Base-by-base conservation (phyloP, 768 basidiomycete species). In the Lentinus brumalis region DNA sequence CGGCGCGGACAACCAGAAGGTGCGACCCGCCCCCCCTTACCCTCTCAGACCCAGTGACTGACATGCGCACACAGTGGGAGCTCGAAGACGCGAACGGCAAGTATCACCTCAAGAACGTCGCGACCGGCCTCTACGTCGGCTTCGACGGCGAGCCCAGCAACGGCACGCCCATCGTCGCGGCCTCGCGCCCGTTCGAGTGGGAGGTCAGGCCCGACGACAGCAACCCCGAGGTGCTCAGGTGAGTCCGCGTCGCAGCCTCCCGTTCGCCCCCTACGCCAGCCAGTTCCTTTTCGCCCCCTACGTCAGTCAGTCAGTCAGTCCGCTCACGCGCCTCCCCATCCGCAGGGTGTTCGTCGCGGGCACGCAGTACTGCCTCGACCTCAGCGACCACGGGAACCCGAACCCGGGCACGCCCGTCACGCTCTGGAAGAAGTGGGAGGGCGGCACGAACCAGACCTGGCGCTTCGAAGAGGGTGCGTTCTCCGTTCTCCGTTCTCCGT, bases 381-480 rank as follows among this genome's bases (percentile, higher is more conserved):
- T 86, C n/a, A 77, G 71, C 31, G 73, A 73, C 42, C 60, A 81
- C 40, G 86, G 85, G 16, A 76, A 77, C 61, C 26, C 78, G 8
- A 69, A 72, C 0, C 77, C 78, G 6, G 82, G 83, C 5, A 81
- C 79, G 0, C 73, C 75, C 0, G 69, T 86, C 26, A 75, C 77
- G 2, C 53, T 85, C 30, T 86, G 85, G 84, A 65, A 64, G 14
- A 74, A 74, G 16, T 84, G 82, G 83, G 69, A 67, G 0, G 83
- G 79, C 4, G 64, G 64, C 26, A 50, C 75, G 18, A 84, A 85
- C 65, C 86, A 87, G 72, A 76, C 80, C 4, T 86, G 86, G 86
- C 75, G 64, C 29, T 76, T 82, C 67, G 71, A 70, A 57, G 60
- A 54, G 26, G 67, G 67, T 70, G 38, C 52, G 64, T 56, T 40